These are phyloP conservation scores for Lentinus tigrinus DNA, from an alignment of 768 basidiomycete genomes.

Conservation along the genomic window DNA sequence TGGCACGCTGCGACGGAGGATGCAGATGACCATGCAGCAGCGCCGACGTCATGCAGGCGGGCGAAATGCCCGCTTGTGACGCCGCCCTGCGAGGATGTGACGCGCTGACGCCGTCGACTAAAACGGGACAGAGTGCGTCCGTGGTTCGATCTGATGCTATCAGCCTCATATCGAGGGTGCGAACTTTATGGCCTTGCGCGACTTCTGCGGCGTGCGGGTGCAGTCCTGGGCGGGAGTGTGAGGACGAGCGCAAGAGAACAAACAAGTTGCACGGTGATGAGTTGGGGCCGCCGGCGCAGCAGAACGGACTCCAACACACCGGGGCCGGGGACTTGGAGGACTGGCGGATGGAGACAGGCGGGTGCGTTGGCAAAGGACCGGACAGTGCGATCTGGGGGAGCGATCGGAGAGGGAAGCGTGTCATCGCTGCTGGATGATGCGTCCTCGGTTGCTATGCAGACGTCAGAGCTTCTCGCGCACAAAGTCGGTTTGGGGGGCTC, in stretches of 20 bases:
- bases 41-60: background rate
- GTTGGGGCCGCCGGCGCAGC: too few species aligned
- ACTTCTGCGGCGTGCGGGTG: background rate
- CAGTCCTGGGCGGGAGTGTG: background rate
- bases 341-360: background rate
- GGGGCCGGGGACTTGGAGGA: background rate
- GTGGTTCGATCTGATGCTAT: slow-evolving; percentile 13
- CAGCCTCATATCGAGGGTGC: slow-evolving; percentile 12
- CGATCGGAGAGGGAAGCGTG: background rate
- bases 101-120: background rate
- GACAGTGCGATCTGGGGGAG: background rate
- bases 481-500: slow-evolving; percentile 9
- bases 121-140: slow-evolving; percentile 1
- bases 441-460: slow-evolving; percentile 17
- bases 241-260: too few species aligned
- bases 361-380: background rate
- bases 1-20: background rate
- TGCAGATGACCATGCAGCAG: background rate
- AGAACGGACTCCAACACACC: too few species aligned
- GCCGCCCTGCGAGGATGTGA: background rate
- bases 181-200: slow-evolving; percentile 5
- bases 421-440: background rate
- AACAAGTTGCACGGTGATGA: too few species aligned
- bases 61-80: too few species aligned
- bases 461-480: slow-evolving; percentile 7